Base-by-base conservation (phyloP, 495 filamentous ascomycete species). In the Hyphodiscus hymeniophilus region DNA sequence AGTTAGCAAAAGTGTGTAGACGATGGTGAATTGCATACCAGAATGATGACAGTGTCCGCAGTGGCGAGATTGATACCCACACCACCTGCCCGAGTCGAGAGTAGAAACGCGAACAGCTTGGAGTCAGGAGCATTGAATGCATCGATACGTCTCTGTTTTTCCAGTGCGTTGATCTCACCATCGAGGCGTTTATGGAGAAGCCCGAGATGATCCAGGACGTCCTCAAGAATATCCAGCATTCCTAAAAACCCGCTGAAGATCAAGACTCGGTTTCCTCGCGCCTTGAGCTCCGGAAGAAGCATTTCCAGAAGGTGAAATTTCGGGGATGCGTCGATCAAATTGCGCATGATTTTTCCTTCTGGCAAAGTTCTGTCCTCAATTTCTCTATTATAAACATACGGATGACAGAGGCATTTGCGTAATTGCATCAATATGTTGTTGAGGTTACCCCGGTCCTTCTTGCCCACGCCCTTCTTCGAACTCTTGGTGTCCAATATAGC, bases 21-120 rank as follows among this genome's bases (percentile, higher is more conserved):
- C 0, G 10, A 46, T 35, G 4, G 6, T 2, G 8, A 51, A 43
- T n/a, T 40, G 18, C 47, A 30, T 47, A 51, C 52, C 54, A 96
- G 81, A 40, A 99, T 95, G 45, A 99, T 96, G 51, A 99, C 92
- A 0, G 94, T 99, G 58, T 99, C 92, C 2, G 92, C 92, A 23
- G 88, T 94, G 0, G 94, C 92, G 38, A 99, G 76, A 58, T 99
- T 99, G 68, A 99, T 99, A 13, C 92, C 92, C 1, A 97, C 91
- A 42, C 92, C 92, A 31, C 92, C 92, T 5, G 92, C 89, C 51
- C 92, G 82, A 13, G 92, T 99, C 0, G 89, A 95, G 0, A 99
- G 74, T 17, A 97, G 66, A 64, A 99, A 96, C 0, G 82, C 87
- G 58, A 97, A 97, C 7, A 87, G 67, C 1, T 78, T 69, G 1